Evolutionary conservation across 805 yeast genomes (phyloP).

Genomic region (Hyphopichia homilentoma): DNA sequence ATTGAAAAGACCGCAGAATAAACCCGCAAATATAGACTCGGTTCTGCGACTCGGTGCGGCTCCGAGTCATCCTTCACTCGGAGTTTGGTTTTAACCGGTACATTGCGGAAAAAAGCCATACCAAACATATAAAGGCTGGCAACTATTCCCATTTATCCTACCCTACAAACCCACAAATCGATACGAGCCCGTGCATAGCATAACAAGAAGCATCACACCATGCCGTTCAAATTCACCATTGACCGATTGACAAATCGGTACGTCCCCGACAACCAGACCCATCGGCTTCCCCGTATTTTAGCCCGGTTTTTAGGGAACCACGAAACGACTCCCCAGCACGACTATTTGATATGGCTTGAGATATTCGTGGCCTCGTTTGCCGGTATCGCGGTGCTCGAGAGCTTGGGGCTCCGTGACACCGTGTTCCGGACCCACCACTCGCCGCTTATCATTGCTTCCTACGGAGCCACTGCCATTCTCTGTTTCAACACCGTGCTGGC

Average conservation of each 20-base stretch:
- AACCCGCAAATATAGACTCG: too few species aligned
- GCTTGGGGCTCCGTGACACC: slow-evolving; percentile 37
- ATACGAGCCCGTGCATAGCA: too few species aligned
- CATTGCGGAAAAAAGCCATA: too few species aligned
- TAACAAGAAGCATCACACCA: too few species aligned
- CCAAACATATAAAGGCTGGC: too few species aligned
- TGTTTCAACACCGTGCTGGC: slow-evolving; percentile 51
- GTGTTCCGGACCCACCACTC: slow-evolving; percentile 41
- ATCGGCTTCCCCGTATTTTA: slow-evolving; percentile 29
- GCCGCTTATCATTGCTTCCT: slow-evolving; percentile 50
- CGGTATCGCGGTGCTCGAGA: slow-evolving; percentile 46
- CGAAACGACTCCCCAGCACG: slow-evolving; percentile 24
- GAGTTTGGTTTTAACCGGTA: too few species aligned
- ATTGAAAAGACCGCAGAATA: too few species aligned
- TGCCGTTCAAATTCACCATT: slow-evolving; percentile 38
- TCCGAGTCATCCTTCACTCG: too few species aligned
- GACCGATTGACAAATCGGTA: slow-evolving; percentile 27
- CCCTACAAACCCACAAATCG: too few species aligned
- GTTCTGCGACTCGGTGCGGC: too few species aligned
- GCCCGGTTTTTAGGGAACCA: slow-evolving; percentile 40
- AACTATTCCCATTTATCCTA: too few species aligned
- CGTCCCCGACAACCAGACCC: slow-evolving; percentile 23
- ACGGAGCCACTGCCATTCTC: slow-evolving; percentile 63
- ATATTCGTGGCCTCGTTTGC: slow-evolving; percentile 41
- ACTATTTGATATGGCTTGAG: slow-evolving; percentile 44